Conservation (phyloP, 306 rosid species). For the Leucaena leucocephala region DNA sequence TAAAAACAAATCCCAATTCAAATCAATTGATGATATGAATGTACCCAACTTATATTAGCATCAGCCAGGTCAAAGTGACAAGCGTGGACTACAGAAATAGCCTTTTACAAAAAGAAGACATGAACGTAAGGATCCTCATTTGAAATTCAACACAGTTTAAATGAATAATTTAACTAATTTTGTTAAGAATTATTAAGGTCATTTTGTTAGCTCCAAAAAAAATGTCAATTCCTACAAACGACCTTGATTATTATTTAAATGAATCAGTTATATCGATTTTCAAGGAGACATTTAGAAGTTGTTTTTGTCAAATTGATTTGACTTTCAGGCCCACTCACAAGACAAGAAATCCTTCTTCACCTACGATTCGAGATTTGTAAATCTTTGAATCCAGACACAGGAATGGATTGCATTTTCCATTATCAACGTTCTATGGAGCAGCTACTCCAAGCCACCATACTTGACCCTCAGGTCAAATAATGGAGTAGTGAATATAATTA, state of each 20-base stretch:
- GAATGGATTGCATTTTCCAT: no score
- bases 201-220: no score
- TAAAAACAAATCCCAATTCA: background rate
- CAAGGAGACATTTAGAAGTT: background rate
- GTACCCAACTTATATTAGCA: background rate
- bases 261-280: background rate
- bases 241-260: no score
- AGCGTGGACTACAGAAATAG: conserved; percentile 1
- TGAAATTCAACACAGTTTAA: background rate
- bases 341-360: background rate
- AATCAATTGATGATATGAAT: background rate
- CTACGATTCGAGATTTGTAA: background rate
- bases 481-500: background rate
- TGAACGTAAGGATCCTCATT: background rate
- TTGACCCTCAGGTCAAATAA: background rate
- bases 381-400: background rate
- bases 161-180: no score
- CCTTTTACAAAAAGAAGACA: background rate
- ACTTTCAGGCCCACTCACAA: background rate
- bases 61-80: background rate
- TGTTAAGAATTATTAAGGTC: no score
- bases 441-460: background rate
- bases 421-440: background rate
- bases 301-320: background rate
- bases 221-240: no score